Percentiles rank a stretch among this genome's conserved stretches.
These are phyloP conservation scores for Arxiozyma heterogenica DNA, from an alignment of 1,139 yeast genomes.

Conservation along the genomic window DNA sequence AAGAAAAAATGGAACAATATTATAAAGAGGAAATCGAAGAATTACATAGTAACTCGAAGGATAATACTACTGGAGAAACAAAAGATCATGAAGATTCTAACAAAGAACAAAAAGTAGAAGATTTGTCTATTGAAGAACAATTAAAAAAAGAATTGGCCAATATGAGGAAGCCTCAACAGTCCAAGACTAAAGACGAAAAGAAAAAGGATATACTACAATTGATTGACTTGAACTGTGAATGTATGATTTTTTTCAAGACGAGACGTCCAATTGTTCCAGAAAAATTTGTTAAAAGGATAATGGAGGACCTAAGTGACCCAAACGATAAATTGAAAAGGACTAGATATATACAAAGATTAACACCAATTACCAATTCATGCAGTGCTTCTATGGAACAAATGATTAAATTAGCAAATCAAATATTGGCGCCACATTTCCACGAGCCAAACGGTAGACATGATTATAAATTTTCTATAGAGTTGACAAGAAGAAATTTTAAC, in stretches of 20 bases:
- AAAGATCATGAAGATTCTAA: constrained; percentile 29
- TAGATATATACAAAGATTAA: constrained; percentile 65
- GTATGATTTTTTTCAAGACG: constrained; percentile 74
- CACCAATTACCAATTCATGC: constrained; percentile 72
- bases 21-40: constrained; percentile 38
- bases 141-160: constrained; percentile 60
- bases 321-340: constrained; percentile 42
- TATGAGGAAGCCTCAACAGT: constrained; percentile 34
- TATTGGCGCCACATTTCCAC: constrained; percentile 64
- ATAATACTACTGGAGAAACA: constrained; percentile 29
- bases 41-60: constrained; percentile 31
- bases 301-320: constrained; percentile 48
- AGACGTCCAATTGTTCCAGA: constrained; percentile 75
- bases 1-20: constrained; percentile 48
- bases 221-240: constrained; percentile 70
- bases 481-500: constrained; percentile 70
- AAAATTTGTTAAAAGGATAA: constrained; percentile 50
- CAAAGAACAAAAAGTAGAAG: constrained; percentile 32
- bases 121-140: constrained; percentile 60
- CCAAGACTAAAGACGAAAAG: constrained; percentile 28
- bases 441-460: constrained; percentile 40
- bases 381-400: constrained; percentile 65
- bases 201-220: constrained; percentile 48
- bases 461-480: constrained; percentile 69
- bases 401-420: constrained; percentile 44